Percentiles rank a stretch among this genome's conserved stretches.
These are phyloP conservation scores for Mycena leptocephala DNA, from an alignment of 768 basidiomycete genomes.

Conservation along the genomic window DNA sequence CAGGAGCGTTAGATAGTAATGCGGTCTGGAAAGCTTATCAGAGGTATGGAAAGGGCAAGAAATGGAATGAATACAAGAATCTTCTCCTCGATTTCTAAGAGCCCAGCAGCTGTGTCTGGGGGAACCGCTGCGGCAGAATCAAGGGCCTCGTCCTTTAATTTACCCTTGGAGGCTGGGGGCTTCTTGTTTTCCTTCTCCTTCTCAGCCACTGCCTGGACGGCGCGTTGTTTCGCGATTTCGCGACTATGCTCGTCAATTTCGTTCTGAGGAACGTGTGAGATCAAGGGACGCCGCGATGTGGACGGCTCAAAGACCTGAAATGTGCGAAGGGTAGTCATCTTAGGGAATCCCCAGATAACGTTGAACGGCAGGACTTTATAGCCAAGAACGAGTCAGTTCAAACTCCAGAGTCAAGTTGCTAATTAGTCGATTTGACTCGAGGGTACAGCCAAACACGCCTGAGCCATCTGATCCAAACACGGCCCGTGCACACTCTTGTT, in stretches of 20 bases:
- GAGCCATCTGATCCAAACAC: neutral
- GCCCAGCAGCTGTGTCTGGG: slow-evolving; percentile 41
- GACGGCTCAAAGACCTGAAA: slow-evolving; percentile 50
- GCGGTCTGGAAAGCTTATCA: slow-evolving; percentile 53
- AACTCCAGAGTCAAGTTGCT: neutral
- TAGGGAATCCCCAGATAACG: slow-evolving; percentile 4
- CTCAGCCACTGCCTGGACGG: slow-evolving; percentile 44
- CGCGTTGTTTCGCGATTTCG: slow-evolving; percentile 77
- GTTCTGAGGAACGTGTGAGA: slow-evolving; percentile 59
- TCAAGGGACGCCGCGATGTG: slow-evolving; percentile 12
- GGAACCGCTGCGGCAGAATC: slow-evolving; percentile 14
- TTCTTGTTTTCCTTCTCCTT: slow-evolving; percentile 55
- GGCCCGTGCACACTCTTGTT: neutral
- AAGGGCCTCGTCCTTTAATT: slow-evolving; percentile 52
- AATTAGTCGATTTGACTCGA: neutral
- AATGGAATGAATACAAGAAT: slow-evolving; percentile 59
- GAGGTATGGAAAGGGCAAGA: slow-evolving; percentile 18
- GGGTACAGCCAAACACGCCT: neutral
- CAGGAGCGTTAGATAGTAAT: slow-evolving; percentile 58
- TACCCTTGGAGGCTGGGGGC: slow-evolving; percentile 53
- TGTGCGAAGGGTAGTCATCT: slow-evolving; percentile 70
- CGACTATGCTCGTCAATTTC: slow-evolving; percentile 85
- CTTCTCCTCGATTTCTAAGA: slow-evolving; percentile 68
- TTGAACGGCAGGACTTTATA: slow-evolving; percentile 29
- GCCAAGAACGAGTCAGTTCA: slow-evolving; percentile 42